Evolutionary conservation across 345 rosid species (phyloP).

Genomic region (Eucalyptus grandis): DNA sequence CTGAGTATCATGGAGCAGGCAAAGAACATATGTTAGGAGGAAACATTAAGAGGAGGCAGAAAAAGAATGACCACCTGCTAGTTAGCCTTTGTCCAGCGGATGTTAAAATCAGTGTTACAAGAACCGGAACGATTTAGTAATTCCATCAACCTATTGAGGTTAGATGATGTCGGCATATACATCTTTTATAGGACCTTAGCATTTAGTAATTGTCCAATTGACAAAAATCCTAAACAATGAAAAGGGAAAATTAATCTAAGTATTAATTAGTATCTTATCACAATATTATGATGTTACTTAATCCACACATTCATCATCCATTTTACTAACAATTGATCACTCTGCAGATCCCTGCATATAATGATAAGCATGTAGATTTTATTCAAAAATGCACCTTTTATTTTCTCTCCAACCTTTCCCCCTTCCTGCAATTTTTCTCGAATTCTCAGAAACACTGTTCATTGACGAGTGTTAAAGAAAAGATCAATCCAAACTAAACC

Average conservation of each 20-base stretch:
- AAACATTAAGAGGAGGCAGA: not conserved
- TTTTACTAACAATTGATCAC: not conserved
- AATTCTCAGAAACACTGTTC: not conserved
- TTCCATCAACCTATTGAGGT: not conserved
- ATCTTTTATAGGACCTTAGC: not conserved
- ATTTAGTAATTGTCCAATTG: not conserved
- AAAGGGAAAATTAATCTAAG: not conserved
- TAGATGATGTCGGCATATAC: not conserved
- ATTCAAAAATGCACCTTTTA: not conserved
- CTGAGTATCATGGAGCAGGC: slow-evolving; percentile 13
- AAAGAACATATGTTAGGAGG: not conserved
- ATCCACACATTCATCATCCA: not conserved
- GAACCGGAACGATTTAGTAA: not conserved
- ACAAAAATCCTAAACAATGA: not conserved
- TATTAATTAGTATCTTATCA: not conserved
- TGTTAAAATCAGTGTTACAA: not conserved
- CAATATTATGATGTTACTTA: not conserved
- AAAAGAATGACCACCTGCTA: not conserved
- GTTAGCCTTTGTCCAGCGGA: not conserved
- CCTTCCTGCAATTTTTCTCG: not conserved
- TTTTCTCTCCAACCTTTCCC: not conserved
- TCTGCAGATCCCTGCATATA: not conserved
- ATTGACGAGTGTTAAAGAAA: not conserved
- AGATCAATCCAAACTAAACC: not conserved
- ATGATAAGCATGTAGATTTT: not conserved